phyloP scores from a whole-genome alignment of 257 asterid genomes.

The Paraleonurus japonicus region DNA sequence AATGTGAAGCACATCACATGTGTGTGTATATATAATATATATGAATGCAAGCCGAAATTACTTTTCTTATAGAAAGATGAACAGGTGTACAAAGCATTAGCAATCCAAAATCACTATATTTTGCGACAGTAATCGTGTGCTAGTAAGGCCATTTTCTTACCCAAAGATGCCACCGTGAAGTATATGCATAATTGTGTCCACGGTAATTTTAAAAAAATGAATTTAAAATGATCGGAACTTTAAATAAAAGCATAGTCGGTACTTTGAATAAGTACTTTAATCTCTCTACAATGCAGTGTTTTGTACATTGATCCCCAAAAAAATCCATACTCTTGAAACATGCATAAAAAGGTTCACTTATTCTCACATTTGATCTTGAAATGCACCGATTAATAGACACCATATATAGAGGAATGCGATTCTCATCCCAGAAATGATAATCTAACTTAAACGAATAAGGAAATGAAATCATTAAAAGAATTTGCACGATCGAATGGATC shows the following conservation, averaged over 20 bases:
- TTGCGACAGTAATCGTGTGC: background rate
- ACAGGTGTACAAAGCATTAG: background rate
- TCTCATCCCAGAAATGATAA: background rate
- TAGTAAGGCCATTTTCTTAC: background rate
- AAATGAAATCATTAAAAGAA: background rate
- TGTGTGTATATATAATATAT: background rate
- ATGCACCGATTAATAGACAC: background rate
- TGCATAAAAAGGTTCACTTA: conserved; percentile 8
- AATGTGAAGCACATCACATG: background rate
- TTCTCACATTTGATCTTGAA: background rate
- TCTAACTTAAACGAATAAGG: background rate
- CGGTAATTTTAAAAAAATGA: background rate
- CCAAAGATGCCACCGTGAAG: background rate
- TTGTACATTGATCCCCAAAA: background rate
- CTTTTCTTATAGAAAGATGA: background rate
- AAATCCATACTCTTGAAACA: background rate
- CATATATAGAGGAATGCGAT: background rate
- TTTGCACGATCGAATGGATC: conserved; percentile 15
- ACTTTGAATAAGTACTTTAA: background rate
- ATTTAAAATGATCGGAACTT: background rate
- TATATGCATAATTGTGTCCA: background rate
- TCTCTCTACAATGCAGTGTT: background rate
- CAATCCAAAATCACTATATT: background rate
- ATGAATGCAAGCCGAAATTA: background rate
- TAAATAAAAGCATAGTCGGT: background rate